phyloP scores from a whole-genome alignment of 257 asterid genomes.

The Penstemon newberryi region DNA sequence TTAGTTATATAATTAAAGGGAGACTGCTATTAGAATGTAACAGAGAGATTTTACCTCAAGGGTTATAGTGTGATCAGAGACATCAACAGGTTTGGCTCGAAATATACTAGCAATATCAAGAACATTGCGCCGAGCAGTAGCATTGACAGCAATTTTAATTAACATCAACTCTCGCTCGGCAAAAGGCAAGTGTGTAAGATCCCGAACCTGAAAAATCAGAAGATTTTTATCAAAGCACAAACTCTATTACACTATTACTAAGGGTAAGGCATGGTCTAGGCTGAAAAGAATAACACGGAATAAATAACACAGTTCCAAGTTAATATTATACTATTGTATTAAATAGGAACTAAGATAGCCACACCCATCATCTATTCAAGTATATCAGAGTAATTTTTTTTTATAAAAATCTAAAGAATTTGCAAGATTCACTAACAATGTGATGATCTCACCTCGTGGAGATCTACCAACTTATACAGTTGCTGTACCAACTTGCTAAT shows the following conservation, averaged over 20 bases:
- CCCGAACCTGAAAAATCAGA: slow-evolving; percentile 60
- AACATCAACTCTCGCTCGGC: slow-evolving; percentile 94
- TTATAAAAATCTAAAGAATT: background rate
- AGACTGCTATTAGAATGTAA: slow-evolving; percentile 8
- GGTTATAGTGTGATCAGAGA: slow-evolving; percentile 95
- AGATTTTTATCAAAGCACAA: slow-evolving; percentile 3
- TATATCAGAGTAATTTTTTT: background rate
- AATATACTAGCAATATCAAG: slow-evolving; percentile 98
- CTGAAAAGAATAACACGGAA: background rate
- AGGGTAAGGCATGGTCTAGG: slow-evolving; percentile 3
- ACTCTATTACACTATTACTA: background rate
- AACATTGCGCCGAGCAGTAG: slow-evolving; percentile 87
- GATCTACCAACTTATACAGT: slow-evolving; percentile 80
- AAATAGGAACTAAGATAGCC: slow-evolving; percentile 5
- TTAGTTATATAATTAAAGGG: background rate
- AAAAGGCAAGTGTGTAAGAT: slow-evolving; percentile 84
- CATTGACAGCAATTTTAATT: slow-evolving; percentile 84
- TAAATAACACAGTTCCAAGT: background rate
- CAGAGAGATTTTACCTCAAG: slow-evolving; percentile 62
- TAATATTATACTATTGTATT: slow-evolving; percentile 7
- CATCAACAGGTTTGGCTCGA: slow-evolving; percentile 97
- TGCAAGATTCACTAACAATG: slow-evolving; percentile 23
- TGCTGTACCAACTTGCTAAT: slow-evolving; percentile 81
- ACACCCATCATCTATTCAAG: slow-evolving; percentile 14
- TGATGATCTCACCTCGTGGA: slow-evolving; percentile 78